Evolutionary conservation across 371 early-diverging fungal genomes (phyloP).

Genomic region (Mucor saturninus): DNA sequence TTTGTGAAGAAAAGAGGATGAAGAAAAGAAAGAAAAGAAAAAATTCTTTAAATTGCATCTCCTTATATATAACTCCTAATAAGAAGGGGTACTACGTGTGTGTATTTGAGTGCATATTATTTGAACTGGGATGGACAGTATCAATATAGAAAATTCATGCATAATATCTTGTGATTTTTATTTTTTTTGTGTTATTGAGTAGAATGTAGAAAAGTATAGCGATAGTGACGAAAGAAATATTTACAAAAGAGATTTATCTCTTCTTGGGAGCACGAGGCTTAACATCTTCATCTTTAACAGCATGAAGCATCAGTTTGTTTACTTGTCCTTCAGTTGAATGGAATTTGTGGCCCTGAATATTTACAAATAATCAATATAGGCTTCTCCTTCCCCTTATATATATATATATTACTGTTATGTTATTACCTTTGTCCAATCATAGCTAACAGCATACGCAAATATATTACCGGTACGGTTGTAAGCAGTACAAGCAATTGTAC

Average conservation of each 20-base stretch:
- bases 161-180: not conserved
- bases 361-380: not conserved
- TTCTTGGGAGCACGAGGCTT: conserved; percentile 37
- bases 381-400: not conserved
- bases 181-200: conserved; percentile 3
- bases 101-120: conserved; percentile 1
- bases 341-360: conserved; percentile 25
- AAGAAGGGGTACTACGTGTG: conserved; percentile 1
- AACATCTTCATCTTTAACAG: conserved; percentile 29
- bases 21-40: not conserved
- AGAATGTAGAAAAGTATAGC: not conserved
- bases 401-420: not conserved
- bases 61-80: conserved; percentile 3
- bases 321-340: conserved; percentile 39
- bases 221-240: not conserved
- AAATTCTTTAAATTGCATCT: not conserved
- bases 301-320: conserved; percentile 32
- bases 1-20: not conserved
- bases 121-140: not conserved
- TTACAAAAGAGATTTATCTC: conserved; percentile 2
- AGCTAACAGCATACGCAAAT: conserved; percentile 92
- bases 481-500: conserved; percentile 77
- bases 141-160: not conserved
- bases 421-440: conserved; percentile 95
- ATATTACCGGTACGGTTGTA: conserved; percentile 88